Conservation (phyloP, 305 asterid species). For the Rubia tinctorum region DNA sequence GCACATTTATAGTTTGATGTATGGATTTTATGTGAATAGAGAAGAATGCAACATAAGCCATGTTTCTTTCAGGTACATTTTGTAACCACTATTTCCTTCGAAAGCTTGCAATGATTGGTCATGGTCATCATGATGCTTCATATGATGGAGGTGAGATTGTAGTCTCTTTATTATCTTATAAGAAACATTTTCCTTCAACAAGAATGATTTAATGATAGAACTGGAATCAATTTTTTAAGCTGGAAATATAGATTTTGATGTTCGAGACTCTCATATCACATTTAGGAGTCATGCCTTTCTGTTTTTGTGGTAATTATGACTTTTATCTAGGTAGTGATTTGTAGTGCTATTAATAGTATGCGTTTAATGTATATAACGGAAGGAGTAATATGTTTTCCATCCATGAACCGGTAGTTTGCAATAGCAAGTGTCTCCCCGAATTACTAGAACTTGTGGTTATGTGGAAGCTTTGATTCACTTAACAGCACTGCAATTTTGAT, state of each 20-base stretch:
- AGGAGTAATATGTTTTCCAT: no score
- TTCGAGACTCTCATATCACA: background rate
- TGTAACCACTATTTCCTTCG: constrained; percentile 91
- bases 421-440: background rate
- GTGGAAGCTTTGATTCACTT: background rate
- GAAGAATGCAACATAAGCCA: background rate
- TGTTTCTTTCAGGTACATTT: constrained; percentile 50
- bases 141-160: constrained; percentile 65
- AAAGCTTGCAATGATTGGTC: constrained; percentile 72
- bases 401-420: background rate
- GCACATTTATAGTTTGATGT: background rate
- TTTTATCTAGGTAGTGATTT: background rate
- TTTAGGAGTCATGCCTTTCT: background rate
- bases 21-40: background rate
- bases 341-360: no score
- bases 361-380: no score
- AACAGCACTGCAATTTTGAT: background rate
- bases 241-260: background rate
- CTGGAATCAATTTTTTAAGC: background rate
- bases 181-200: background rate
- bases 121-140: constrained; percentile 72
- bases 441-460: background rate
- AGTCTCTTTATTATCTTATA: background rate
- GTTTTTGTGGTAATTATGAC: background rate
- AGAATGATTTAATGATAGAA: background rate